Base-by-base conservation (phyloP, 345 rosid species). In the Gossypium anomalum region DNA sequence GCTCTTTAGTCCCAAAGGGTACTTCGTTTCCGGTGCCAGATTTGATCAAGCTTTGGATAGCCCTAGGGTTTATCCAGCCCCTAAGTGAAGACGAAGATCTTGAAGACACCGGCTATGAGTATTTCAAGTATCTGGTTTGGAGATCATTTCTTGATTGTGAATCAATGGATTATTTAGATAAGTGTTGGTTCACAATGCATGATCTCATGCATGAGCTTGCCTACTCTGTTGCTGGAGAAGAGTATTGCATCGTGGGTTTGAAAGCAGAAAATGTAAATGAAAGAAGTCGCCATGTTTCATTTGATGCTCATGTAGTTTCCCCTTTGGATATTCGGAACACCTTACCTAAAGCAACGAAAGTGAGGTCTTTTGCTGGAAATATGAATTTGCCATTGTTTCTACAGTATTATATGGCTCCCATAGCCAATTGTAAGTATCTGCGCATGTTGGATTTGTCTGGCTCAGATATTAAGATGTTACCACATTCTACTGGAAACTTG, bases 21-120 rank as follows among this genome's bases (percentile, higher is more conserved):
- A 38, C 48, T 0, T 0, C 1, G 7, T 8, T 38, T n/a, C 0
- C 2, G 0, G 48, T 17, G 48, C 0, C 6, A 41, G 0, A 0
- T 1, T 8, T 64, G 15, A 64, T 64, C 8, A 1, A 0, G 0
- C 2, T 0, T 41, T 63, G 68, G 68, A 63, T 63, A 23, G 25
- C 23, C 13, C 4, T 38, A 41, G 68, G 48, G 1, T 41, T 13
- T 63, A 9, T 63, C n/a, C 23, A n/a, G 0, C 38, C 45, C 38
- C 11, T 0, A 7, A 25, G 5, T 2, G 20, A 4, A 16, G 44
- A 29, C 12, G 13, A 34, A 29, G 44, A 16, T 27, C 45, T 62
- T 15, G 20, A 62, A 29, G 67, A 62, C 1, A 20, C 17, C 2
- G 67, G 19, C 20, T 8, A 29, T 2, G 45, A 62, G 44, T 62